Conservation (phyloP, 2,329 filamentous ascomycete genomes). For the Trichocomaceae sp. region DNA sequence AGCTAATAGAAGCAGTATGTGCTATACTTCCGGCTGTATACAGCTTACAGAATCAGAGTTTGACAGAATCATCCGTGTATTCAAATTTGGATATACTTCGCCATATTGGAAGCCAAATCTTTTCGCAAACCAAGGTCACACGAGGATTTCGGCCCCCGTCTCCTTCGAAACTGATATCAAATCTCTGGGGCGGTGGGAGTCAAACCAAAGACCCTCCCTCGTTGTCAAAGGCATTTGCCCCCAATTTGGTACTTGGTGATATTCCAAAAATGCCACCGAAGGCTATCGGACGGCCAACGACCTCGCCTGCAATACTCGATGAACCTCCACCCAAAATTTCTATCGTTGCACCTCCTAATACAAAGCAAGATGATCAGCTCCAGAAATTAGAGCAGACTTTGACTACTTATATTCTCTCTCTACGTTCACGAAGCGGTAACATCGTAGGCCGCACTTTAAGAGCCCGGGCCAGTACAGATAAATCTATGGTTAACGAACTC, state of each 20-base stretch:
- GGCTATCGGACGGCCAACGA: slow-evolving; percentile 38
- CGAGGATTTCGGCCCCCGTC: slow-evolving; percentile 70
- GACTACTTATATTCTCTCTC: slow-evolving; percentile 70
- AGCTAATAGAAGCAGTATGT: slow-evolving; percentile 48
- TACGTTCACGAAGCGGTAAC: slow-evolving; percentile 80
- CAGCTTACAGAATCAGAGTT: slow-evolving; percentile 46
- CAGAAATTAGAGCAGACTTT: slow-evolving; percentile 77
- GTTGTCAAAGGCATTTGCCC: slow-evolving; percentile 29
- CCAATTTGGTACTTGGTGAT: slow-evolving; percentile 34
- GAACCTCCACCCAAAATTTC: slow-evolving; percentile 35
- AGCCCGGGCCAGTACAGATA: slow-evolving; percentile 63
- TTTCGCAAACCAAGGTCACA: slow-evolving; percentile 53
- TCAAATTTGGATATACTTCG: slow-evolving; percentile 73
- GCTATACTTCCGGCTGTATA: slow-evolving; percentile 66
- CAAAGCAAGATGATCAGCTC: slow-evolving; percentile 57
- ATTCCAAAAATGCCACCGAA: slow-evolving; percentile 40
- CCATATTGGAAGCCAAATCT: slow-evolving; percentile 57
- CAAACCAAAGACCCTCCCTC: slow-evolving; percentile 30
- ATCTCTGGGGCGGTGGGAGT: slow-evolving; percentile 62
- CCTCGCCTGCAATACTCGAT: slow-evolving; percentile 29
- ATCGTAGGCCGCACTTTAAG: slow-evolving; percentile 73
- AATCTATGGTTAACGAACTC: slow-evolving; percentile 76
- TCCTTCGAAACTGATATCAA: slow-evolving; percentile 84
- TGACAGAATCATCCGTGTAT: slow-evolving; percentile 60
- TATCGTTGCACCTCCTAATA: slow-evolving; percentile 49